Conservation (phyloP, 2,329 filamentous ascomycete genomes). For the Alternaria sp. region DNA sequence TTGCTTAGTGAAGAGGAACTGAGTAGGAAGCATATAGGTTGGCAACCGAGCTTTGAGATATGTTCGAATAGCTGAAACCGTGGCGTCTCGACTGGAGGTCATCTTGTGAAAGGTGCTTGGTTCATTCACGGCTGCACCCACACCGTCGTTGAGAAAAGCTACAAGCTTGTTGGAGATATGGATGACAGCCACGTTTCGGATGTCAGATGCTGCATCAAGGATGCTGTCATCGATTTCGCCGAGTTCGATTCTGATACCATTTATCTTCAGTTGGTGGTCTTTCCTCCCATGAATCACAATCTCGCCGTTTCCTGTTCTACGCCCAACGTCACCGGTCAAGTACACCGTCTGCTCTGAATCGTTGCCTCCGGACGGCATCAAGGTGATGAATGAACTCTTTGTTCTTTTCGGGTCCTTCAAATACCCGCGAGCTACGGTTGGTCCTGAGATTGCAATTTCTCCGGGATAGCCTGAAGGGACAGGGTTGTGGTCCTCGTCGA, state of each 20-base stretch:
- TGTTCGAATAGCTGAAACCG: background rate
- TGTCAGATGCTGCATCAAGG: background rate
- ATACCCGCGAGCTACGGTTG: background rate
- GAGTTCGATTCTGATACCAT: background rate
- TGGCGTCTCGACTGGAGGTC: background rate
- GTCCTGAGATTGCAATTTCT: background rate
- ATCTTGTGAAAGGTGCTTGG: background rate
- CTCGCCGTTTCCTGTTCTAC: background rate
- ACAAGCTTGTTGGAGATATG: background rate
- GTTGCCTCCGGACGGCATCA: background rate
- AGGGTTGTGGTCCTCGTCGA: background rate
- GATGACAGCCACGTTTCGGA: background rate
- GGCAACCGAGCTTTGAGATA: background rate
- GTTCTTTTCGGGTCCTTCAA: background rate
- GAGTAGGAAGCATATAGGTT: background rate
- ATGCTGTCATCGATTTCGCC: background rate
- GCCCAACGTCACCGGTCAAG: background rate
- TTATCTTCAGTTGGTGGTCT: background rate
- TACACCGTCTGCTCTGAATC: background rate
- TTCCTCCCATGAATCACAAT: background rate
- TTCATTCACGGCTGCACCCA: background rate
- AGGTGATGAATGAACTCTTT: background rate
- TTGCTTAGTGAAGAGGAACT: background rate
- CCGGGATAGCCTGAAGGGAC: background rate
- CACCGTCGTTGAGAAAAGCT: background rate